Conservation (phyloP, 129 eudicot species). For the Silybum marianum region DNA sequence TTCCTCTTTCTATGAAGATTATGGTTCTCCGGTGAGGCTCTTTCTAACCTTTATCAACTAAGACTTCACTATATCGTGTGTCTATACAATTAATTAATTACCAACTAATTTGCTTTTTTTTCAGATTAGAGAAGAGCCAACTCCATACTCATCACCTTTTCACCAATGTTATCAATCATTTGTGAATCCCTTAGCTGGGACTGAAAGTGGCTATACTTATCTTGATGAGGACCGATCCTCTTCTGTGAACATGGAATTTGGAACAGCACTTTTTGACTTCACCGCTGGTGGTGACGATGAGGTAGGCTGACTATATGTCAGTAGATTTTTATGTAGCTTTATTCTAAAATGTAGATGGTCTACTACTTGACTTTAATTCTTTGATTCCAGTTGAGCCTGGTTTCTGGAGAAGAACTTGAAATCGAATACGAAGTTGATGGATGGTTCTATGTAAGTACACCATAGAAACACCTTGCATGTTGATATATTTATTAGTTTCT, state of each 20-base stretch:
- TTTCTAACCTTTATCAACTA: conserved; percentile 16
- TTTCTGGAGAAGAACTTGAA: conserved; percentile 80
- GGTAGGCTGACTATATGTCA: background rate
- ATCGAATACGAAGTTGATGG: conserved; percentile 90
- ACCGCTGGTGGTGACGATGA: conserved; percentile 59
- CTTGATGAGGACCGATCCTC: conserved; percentile 60
- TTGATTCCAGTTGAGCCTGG: conserved; percentile 61
- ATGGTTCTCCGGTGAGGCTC: conserved; percentile 57
- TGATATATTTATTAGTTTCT: background rate
- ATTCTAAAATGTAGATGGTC: background rate
- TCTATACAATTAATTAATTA: background rate
- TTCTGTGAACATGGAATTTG: conserved; percentile 51
- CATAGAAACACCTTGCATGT: background rate
- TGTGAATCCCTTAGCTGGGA: conserved; percentile 72
- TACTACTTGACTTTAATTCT: background rate
- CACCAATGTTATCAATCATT: conserved; percentile 56
- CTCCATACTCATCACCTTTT: conserved; percentile 67
- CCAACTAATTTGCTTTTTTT: conserved; percentile 9
- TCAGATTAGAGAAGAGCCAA: conserved; percentile 80
- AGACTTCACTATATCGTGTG: background rate
- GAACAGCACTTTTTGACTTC: conserved; percentile 88
- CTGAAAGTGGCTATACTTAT: conserved; percentile 46
- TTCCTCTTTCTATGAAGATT: conserved; percentile 45
- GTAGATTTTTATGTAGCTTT: background rate
- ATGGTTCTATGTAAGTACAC: conserved; percentile 84